Evolutionary conservation across 2,329 filamentous ascomycete species (phyloP).

Genomic region (Fusarium sp.): DNA sequence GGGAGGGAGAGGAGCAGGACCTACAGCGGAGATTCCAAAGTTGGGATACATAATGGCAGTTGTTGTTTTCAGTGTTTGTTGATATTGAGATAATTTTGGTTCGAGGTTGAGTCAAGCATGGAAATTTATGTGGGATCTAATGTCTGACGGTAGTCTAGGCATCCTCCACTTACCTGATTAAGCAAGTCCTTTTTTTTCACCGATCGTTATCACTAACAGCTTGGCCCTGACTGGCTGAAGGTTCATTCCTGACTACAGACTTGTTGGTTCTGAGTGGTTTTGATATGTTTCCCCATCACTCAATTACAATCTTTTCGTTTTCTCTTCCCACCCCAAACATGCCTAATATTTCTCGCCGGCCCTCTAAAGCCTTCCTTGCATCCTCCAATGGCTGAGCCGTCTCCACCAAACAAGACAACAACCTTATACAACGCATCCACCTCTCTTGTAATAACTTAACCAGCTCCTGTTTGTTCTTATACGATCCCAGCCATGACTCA

Average conservation of each 20-base stretch:
- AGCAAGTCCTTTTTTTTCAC: constrained; percentile 6
- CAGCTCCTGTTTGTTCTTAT: not conserved
- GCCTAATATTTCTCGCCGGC: not conserved
- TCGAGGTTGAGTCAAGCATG: not conserved
- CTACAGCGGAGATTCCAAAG: constrained; percentile 13
- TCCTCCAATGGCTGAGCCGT: not conserved
- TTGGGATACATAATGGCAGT: not conserved
- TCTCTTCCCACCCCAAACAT: constrained; percentile 19
- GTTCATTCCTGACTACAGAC: not conserved
- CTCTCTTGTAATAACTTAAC: not conserved
- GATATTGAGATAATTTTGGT: not conserved
- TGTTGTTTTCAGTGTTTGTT: not conserved
- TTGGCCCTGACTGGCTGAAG: not conserved
- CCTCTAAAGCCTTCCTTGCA: not conserved
- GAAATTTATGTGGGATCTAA: not conserved
- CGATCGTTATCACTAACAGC: constrained; percentile 4
- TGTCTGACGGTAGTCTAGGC: not conserved
- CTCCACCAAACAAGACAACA: not conserved
- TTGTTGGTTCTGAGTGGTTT: not conserved
- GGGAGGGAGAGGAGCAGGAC: constrained; percentile 26
- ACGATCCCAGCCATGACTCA: constrained; percentile 1
- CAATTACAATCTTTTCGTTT: constrained; percentile 7
- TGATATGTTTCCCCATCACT: not conserved
- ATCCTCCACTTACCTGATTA: constrained; percentile 22
- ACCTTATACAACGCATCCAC: not conserved